phyloP scores from a whole-genome alignment of 169 alveolate genomes.

The Ichthyophthirius multifiliis region DNA sequence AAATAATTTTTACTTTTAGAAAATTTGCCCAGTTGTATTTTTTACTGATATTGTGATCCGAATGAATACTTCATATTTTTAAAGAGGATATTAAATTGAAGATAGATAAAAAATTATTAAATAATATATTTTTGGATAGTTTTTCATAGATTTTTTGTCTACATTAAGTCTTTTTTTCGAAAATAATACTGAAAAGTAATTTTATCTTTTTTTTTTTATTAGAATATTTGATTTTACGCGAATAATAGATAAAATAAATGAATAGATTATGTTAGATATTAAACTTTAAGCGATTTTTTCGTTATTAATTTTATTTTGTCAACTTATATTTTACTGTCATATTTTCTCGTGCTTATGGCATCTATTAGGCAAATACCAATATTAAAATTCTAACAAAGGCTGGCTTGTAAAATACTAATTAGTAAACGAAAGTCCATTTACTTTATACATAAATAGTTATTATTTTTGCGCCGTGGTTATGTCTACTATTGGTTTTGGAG shows the following conservation, averaged over 20 bases:
- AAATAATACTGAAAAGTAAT: not conserved
- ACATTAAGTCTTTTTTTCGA: not conserved
- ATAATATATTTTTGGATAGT: not conserved
- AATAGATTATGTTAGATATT: not conserved
- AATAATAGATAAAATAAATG: not conserved
- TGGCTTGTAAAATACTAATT: too few species aligned
- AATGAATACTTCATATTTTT: not conserved
- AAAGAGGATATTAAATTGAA: not conserved
- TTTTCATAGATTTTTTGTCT: not conserved
- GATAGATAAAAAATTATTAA: not conserved
- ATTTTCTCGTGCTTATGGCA: not conserved
- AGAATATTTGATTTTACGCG: not conserved
- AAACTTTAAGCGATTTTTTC: not conserved
- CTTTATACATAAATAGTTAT: not conserved
- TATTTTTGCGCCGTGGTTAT: constrained; percentile 22
- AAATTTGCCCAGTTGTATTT: not conserved
- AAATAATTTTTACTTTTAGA: not conserved
- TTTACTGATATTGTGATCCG: not conserved
- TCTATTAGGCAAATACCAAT: not conserved
- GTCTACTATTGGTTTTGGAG: constrained; percentile 40
- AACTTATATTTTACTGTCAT: not conserved
- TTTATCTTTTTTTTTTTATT: not conserved
- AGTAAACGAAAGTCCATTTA: not conserved
- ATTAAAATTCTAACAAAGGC: too few species aligned
- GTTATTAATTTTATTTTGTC: not conserved